These are phyloP conservation scores for Apiotrichum akiyoshidainum DNA, from an alignment of 1,284 basidiomycete genomes.

Conservation along the genomic window DNA sequence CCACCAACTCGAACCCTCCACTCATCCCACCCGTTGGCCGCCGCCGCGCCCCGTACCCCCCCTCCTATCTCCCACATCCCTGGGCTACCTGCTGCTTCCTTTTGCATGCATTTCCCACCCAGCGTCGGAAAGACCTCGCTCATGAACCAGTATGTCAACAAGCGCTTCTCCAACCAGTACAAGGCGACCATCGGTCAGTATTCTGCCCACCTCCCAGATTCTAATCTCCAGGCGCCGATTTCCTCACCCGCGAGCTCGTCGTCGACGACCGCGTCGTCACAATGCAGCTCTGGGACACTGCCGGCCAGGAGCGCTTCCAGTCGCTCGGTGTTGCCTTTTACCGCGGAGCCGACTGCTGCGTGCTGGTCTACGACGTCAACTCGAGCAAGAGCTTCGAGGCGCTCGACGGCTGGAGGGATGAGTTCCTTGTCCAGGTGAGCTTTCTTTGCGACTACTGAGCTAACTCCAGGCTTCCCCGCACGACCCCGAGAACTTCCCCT, in stretches of 20 bases:
- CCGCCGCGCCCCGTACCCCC: not conserved
- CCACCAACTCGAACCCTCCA: not conserved
- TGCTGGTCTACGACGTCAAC: conserved; percentile 98
- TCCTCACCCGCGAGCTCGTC: conserved; percentile 97
- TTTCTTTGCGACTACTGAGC: not conserved
- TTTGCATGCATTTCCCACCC: conserved; percentile 2
- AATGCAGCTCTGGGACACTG: conserved; percentile 99
- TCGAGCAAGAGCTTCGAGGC: conserved; percentile 95
- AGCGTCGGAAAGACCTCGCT: conserved; percentile 99
- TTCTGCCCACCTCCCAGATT: conserved; percentile 12
- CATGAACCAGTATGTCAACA: conserved; percentile 99
- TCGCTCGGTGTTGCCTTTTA: conserved; percentile 98
- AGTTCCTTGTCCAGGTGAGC: conserved; percentile 78
- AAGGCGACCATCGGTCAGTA: conserved; percentile 95
- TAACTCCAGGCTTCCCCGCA: conserved; percentile 78
- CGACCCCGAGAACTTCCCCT: conserved; percentile 98
- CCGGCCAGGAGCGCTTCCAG: conserved; percentile 98
- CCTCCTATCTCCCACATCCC: not conserved
- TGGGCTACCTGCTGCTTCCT: not conserved
- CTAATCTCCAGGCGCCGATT: conserved; percentile 53
- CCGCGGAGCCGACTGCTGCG: conserved; percentile 98
- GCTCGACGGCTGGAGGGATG: conserved; percentile 93
- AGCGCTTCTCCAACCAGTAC: conserved; percentile 99
- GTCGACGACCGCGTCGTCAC: conserved; percentile 97
- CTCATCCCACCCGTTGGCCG: not conserved